Base-by-base conservation (phyloP, 169 alveolate species). In the Babesia bovis region DNA sequence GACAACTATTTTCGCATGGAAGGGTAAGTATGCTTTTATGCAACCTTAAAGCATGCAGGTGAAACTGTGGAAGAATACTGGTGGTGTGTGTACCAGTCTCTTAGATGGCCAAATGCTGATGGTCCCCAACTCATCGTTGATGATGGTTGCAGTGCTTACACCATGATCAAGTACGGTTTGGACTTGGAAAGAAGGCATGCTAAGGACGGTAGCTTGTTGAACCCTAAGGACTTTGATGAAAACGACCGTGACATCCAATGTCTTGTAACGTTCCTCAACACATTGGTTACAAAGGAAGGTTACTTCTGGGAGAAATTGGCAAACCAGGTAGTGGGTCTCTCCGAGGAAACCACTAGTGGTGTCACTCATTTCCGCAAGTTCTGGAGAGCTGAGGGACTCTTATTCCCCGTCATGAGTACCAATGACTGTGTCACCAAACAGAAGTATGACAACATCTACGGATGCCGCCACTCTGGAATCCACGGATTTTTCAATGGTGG, bases 261-360 rank as follows among this genome's bases (percentile, higher is more conserved):
- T 67, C 82, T 90, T 78, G 49, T 82, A 21, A 87, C 50, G 90
- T 91, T 91, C 78, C 87, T 89, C 89, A 92, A 87, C 91, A 92
- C 94, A 82, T 90, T 90, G 61, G 82, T 92, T 58, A 68, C 68
- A 77, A 85, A 87, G 73, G 92, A 93, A 78, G 96, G 93, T 73
- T 87, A 71, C 72, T 93, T 93, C 90, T 97, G 96, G 96, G 87
- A 95, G 60, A 90, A 90, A 52, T 90, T 95, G 86, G 94, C 97
- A 6, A 90, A 85, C 60, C 76, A 83, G 56, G 84, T 95, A 61
- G 86, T 89, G 65, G 99, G 99, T 23, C 97, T 96, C 56, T 92
- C 98, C 51, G 99, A 97, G 86, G 99, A 97, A 85, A 97, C 99
- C 53, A 97, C 99, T 45, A 96, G 99, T 38, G 99, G 99, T 19